Conservation (phyloP, 208 protist genomes). For the Balamuthia mandrillaris region DNA sequence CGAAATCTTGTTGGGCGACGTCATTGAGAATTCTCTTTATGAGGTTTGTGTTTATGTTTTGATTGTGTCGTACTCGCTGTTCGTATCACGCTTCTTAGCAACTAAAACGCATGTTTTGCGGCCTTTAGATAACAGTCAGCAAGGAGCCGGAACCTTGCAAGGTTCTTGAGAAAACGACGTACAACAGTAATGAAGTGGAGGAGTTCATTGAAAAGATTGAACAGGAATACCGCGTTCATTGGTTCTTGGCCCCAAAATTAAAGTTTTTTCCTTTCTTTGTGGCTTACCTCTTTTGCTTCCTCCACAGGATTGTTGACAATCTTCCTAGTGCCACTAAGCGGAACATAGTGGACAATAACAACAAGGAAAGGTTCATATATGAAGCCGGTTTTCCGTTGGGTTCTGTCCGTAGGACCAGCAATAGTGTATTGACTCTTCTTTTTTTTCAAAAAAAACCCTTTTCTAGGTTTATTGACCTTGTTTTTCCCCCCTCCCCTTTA, state of each 20-base stretch:
- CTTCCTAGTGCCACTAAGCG: slow-evolving; percentile 44
- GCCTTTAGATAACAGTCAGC: background rate
- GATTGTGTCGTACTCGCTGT: too few species aligned
- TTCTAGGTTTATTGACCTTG: background rate
- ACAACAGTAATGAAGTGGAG: background rate
- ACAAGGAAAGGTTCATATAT: slow-evolving; percentile 12
- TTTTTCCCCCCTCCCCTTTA: background rate
- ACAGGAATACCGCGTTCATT: slow-evolving; percentile 34
- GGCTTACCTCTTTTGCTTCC: background rate
- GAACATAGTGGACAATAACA: background rate
- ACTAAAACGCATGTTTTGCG: too few species aligned
- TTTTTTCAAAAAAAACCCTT: background rate
- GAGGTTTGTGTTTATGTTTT: slow-evolving; percentile 57
- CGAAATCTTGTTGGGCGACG: slow-evolving; percentile 87
- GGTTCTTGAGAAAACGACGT: background rate
- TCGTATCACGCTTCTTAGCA: too few species aligned
- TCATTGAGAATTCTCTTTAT: slow-evolving; percentile 87
- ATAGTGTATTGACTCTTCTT: background rate
- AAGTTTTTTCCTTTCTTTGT: background rate
- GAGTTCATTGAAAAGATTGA: background rate
- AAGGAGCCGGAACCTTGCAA: background rate
- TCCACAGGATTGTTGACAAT: slow-evolving; percentile 52
- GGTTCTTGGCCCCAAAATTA: background rate
- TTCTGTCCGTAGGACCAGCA: slow-evolving; percentile 10
- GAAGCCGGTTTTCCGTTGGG: slow-evolving; percentile 60